These are phyloP conservation scores for Rhizopogon roseolus DNA, from an alignment of 768 basidiomycete species.

Conservation along the genomic window DNA sequence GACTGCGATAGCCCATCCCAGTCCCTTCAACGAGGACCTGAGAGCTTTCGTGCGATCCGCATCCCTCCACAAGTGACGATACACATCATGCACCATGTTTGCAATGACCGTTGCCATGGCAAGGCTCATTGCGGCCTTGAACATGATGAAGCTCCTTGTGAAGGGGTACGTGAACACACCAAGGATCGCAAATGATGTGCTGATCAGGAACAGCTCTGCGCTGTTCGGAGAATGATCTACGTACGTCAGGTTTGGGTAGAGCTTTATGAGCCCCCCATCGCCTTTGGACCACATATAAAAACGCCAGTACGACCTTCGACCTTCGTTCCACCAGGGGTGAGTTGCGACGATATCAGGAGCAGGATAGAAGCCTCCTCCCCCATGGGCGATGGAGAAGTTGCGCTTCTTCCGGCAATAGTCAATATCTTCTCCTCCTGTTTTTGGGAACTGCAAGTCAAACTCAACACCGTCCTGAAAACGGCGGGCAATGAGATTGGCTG, in stretches of 20 bases:
- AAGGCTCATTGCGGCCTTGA: constrained; percentile 16
- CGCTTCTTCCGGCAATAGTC: constrained; percentile 52
- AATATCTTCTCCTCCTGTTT: constrained; percentile 62
- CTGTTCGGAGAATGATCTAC: constrained; percentile 43
- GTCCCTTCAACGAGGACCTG: constrained; percentile 30
- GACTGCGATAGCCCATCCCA: constrained; percentile 38
- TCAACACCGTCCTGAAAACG: constrained; percentile 40
- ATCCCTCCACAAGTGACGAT: constrained; percentile 42
- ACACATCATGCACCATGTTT: constrained; percentile 45
- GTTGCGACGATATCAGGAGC: constrained; percentile 46
- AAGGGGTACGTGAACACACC: constrained; percentile 14
- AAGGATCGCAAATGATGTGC: constrained; percentile 7
- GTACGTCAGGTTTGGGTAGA: constrained; percentile 45
- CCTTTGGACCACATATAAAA: constrained; percentile 59
- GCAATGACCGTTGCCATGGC: constrained; percentile 27
- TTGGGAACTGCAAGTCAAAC: constrained; percentile 47
- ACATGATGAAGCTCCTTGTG: constrained; percentile 6
- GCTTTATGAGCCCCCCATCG: constrained; percentile 45
- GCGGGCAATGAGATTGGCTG: constrained; percentile 52
- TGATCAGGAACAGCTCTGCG: constrained; percentile 38
- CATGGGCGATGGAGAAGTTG: constrained; percentile 26
- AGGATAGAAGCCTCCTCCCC: constrained; percentile 38
- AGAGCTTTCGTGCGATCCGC: constrained; percentile 26
- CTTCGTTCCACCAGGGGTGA: constrained; percentile 56
- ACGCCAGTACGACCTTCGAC: constrained; percentile 40